phyloP scores from a whole-genome alignment of 192 early-diverging fungal species.

The Entophlyctis helioformis region DNA sequence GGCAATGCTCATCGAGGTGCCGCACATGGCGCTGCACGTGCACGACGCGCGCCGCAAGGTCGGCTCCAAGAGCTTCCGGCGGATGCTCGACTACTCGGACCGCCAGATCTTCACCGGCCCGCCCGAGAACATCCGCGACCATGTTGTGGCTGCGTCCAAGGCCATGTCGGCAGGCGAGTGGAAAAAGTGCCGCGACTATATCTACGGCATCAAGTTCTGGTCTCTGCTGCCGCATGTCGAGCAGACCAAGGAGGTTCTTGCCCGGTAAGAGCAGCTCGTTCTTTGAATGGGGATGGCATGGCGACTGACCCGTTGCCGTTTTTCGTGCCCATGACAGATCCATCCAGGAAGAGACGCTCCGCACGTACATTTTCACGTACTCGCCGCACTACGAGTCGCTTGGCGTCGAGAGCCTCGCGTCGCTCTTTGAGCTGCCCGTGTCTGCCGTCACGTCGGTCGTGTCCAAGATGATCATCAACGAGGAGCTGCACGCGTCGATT shows the following conservation, averaged over 20 bases:
- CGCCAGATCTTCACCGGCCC: constrained; percentile 91
- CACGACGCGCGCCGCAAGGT: constrained; percentile 50
- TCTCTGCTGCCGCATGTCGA: constrained; percentile 71
- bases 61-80: constrained; percentile 84
- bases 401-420: constrained; percentile 64
- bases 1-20: constrained; percentile 97
- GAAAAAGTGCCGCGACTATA: constrained; percentile 72
- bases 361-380: constrained; percentile 92
- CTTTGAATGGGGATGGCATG: not conserved
- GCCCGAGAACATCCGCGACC: constrained; percentile 97
- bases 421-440: constrained; percentile 77
- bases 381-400: constrained; percentile 83
- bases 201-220: constrained; percentile 93
- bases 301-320: not conserved
- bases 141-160: constrained; percentile 95
- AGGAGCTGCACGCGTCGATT: constrained; percentile 80
- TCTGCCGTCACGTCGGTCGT: constrained; percentile 60
- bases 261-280: constrained; percentile 11
- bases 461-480: constrained; percentile 88
- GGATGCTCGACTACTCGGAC: constrained; percentile 89
- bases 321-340: too few species aligned
- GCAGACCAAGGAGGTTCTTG: constrained; percentile 86
- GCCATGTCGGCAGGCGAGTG: constrained; percentile 88
- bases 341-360: constrained; percentile 92
- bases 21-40: constrained; percentile 71